Evolutionary conservation across 306 rosid genomes (phyloP), one percentile per base, ranked within the genome.

Genomic region (Rosa multiflora): DNA sequence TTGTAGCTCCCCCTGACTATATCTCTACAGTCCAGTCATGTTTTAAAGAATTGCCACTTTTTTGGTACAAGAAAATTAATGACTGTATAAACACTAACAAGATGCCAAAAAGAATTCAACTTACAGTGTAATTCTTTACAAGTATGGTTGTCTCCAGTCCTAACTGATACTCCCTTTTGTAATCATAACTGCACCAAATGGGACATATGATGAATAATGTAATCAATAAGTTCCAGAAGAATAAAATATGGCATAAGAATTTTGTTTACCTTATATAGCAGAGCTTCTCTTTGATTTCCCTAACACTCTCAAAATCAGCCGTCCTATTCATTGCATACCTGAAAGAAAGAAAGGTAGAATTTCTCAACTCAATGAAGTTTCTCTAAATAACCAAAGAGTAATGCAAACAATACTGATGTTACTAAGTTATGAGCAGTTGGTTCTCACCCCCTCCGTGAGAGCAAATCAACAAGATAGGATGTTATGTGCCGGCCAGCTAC

Each of bases 81-180:
- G 82, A 70, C 61, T 70, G 52, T 13, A 68, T 23, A 59, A 80
- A 77, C 29, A 63, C 70, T 71, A 56, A 62, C 23, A 49, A 80
- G 67, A 78, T 29, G 48, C 61, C 35, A 76, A 79, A 85, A 48
- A 26, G 58, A 76, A 56, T 55, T 66, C 32, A 62, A 89, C 97
- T 84, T 84, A 96, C 99, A 70, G 99, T 93, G 80, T 96, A 96
- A 74, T 96, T 86, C 82, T 96, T 93, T 46, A 93, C 98, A 79
- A 96, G 99, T 79, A 96, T 93, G 51, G 99, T 96, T 79, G 99
- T 96, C 84, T 96, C 99, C 82, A 96, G 98, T 51, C 99, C 99
- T 89, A 93, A 77, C 72, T 96, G 98, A 85, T 96, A 96, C 89
- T 96, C 99, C 89, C 98, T 93, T 90, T 93, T 93, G 91, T 96